Percentiles rank a stretch among this genome's conserved stretches.
Evolutionary conservation across 306 rosid genomes (phyloP).

Genomic region (Macrotyloma uniflorum): DNA sequence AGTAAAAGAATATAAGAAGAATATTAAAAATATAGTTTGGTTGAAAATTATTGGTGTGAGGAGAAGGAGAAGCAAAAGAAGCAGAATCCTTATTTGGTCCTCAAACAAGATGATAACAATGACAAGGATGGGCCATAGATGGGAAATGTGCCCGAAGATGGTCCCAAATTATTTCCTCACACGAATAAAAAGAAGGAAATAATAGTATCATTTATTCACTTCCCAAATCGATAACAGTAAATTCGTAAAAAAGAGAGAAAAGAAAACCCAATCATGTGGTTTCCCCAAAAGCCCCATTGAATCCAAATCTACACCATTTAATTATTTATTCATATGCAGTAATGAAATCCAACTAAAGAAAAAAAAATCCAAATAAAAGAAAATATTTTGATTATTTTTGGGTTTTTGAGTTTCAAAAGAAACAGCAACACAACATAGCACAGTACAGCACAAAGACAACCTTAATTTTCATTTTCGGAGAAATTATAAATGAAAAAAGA

Average conservation of each 20-base stretch:
- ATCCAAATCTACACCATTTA: conserved; percentile 10
- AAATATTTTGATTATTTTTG: neutral
- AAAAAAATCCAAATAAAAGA: neutral
- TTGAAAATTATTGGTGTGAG: neutral
- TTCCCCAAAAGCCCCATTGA: conserved; percentile 12
- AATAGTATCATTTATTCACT: neutral
- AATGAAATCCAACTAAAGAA: conserved; percentile 8
- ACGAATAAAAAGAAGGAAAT: neutral
- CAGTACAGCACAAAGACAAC: neutral
- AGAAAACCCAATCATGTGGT: neutral
- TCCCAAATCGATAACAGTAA: neutral
- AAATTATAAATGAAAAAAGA: neutral
- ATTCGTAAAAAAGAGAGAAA: neutral
- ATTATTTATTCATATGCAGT: conserved; percentile 19
- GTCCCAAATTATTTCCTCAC: conserved; percentile 29
- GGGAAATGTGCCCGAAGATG: conserved; percentile 30
- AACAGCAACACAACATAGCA: neutral
- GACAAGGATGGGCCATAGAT: conserved; percentile 3
- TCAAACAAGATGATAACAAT: conserved; percentile 9
- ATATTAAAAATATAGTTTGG: no score
- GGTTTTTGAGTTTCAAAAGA: neutral
- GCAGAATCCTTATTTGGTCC: neutral
- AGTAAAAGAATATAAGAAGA: neutral
- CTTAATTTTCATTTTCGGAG: neutral
- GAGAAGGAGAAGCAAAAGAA: neutral